Evolutionary conservation across 768 basidiomycete genomes (phyloP), one percentile per base, ranked within the genome.

Genomic region (Rubroboletus pulcherrimus): DNA sequence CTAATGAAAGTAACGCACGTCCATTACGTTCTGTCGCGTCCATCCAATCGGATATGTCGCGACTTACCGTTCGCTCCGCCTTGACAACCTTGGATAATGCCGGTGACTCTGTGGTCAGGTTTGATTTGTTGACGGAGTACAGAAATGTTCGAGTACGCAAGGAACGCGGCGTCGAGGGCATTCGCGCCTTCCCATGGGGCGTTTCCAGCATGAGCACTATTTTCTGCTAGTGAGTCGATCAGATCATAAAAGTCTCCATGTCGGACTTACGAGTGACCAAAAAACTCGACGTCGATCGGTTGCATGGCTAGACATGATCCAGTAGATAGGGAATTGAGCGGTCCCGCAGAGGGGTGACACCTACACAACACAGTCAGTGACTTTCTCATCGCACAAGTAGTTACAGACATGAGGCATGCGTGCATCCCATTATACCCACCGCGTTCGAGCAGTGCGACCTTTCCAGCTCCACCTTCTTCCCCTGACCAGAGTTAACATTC

Each of bases 181-280:
- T 94, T 94, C 40, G 80, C 81, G 24, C 87, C 92, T 70, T 94
- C 89, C 84, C 92, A 93, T 4, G 91, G 91, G 11, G 87, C 81
- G 34, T 78, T 80, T n/a, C 84, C 86, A 15, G 90, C 90, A 62
- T 91, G 90, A 6, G 89, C 88, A 43, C 87, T 91, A 60, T 30
- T 55, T 35, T 49, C 15, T 59, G 53, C 49, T 38, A 33, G 56
- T 56, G 31, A 58, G 42, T 57, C 7, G 26, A 31, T 29, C 51
- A 33, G 26, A 31, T 29, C 51, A 33, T 43, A 40, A 46, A 31
- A 45, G 11, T 24, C 33, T 47, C 24, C 42, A 37, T 26, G 46
- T 7, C 14, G 2, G 38, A 74, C 81, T 57, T 61, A 90, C 91
- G 83, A 78, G 58, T 83, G 87, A 5, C 91, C 91, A 60, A 81